Conservation (phyloP, 805 yeast genomes). For the Lachancea cidri region DNA sequence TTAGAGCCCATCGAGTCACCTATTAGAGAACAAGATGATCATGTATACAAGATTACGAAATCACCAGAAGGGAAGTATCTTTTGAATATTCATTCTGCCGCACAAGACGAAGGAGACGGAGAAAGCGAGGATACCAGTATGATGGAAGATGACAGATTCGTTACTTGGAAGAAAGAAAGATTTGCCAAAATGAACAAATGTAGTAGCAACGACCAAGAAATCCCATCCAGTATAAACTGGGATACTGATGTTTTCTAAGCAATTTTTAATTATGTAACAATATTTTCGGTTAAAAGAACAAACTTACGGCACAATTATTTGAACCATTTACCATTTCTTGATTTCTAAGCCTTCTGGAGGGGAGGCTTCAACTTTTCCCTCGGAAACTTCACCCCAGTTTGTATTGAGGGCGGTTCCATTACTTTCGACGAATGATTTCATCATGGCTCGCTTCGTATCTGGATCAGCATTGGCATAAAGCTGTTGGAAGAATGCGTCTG, state of each 20-base stretch:
- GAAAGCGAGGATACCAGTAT: slow-evolving; percentile 28
- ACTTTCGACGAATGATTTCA: slow-evolving; percentile 91
- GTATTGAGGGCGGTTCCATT: slow-evolving; percentile 92
- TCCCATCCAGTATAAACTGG: slow-evolving; percentile 11
- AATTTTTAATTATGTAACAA: neutral
- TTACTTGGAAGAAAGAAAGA: slow-evolving; percentile 29
- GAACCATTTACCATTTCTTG: slow-evolving; percentile 41
- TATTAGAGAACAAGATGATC: slow-evolving; percentile 25
- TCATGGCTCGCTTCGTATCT: slow-evolving; percentile 89
- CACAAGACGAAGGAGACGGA: slow-evolving; percentile 12
- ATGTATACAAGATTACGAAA: slow-evolving; percentile 27
- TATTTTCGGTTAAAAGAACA: neutral
- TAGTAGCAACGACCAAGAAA: slow-evolving; percentile 1
- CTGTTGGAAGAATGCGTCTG: slow-evolving; percentile 67
- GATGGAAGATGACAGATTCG: slow-evolving; percentile 28
- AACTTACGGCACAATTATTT: neutral
- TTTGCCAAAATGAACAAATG: slow-evolving; percentile 23
- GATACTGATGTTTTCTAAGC: slow-evolving; percentile 10
- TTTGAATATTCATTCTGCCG: slow-evolving; percentile 21
- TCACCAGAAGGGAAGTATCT: slow-evolving; percentile 31
- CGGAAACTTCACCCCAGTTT: slow-evolving; percentile 83
- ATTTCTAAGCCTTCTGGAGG: slow-evolving; percentile 76
- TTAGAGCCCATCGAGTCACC: slow-evolving; percentile 7
- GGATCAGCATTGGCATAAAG: slow-evolving; percentile 78
- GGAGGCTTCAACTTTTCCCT: slow-evolving; percentile 54